Conservation (phyloP, 495 filamentous ascomycete genomes). For the Clohesyomyces aquaticus region DNA sequence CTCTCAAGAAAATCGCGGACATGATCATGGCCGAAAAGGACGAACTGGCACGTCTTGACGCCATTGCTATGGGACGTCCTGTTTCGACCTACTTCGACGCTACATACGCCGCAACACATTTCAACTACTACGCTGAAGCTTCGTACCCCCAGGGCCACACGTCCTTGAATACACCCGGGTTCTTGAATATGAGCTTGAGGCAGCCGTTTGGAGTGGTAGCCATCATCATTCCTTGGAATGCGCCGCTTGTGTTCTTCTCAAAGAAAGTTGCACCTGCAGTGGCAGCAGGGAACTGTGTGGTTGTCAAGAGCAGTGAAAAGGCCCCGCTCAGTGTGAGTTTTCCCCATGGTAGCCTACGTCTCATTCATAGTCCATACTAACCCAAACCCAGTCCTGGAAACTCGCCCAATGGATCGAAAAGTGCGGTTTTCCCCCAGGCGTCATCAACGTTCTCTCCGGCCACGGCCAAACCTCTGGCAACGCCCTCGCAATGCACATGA, state of each 20-base stretch:
- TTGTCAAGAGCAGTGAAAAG: conserved; percentile 73
- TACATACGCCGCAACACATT: conserved; percentile 25
- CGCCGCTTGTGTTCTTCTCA: conserved; percentile 40
- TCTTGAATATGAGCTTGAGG: conserved; percentile 40
- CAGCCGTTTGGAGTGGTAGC: conserved; percentile 47
- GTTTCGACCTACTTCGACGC: conserved; percentile 19
- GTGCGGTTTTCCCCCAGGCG: conserved; percentile 73
- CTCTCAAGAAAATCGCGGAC: conserved; percentile 25
- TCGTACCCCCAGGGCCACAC: conserved; percentile 36
- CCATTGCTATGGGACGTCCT: conserved; percentile 20
- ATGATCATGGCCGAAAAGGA: conserved; percentile 16
- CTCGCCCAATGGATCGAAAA: conserved; percentile 61
- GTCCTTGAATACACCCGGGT: conserved; percentile 40
- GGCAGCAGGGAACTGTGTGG: conserved; percentile 42
- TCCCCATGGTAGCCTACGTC: conserved; percentile 82
- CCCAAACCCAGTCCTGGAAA: conserved; percentile 64
- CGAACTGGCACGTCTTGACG: conserved; percentile 17
- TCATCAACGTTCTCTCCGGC: conserved; percentile 80
- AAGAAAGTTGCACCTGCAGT: conserved; percentile 44
- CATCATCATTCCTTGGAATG: conserved; percentile 48
- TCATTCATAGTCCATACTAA: conserved; percentile 48
- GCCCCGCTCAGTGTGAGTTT: conserved; percentile 75
- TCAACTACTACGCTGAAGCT: conserved; percentile 35
- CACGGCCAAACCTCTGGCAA: conserved; percentile 66
- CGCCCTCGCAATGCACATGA: conserved; percentile 66